phyloP scores from a whole-genome alignment of 2,329 filamentous ascomycete species.

The Xylariaceae sp. region DNA sequence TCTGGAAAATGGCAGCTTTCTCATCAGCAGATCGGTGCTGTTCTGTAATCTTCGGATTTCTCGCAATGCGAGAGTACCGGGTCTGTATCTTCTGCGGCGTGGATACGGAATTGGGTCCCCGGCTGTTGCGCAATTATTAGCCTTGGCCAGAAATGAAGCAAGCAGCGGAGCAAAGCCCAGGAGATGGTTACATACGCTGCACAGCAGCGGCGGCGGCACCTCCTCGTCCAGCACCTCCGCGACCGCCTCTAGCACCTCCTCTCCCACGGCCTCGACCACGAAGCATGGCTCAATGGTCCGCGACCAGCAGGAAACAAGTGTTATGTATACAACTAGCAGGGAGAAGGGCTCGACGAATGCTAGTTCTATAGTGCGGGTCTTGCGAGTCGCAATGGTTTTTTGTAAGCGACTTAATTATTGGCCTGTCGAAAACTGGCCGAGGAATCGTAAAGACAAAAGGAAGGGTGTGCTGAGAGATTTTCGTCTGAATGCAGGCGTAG shows the following conservation, averaged over 20 bases:
- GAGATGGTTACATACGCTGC: not conserved
- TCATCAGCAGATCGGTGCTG: constrained; percentile 81
- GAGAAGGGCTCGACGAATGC: not conserved
- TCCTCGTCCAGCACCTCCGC: constrained; percentile 20
- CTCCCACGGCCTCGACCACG: constrained; percentile 14
- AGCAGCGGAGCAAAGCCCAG: too few species aligned
- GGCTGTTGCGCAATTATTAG: constrained; percentile 46
- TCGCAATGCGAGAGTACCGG: constrained; percentile 81
- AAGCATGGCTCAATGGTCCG: constrained; percentile 11
- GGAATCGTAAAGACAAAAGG: too few species aligned
- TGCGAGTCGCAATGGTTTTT: too few species aligned
- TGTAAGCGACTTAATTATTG: too few species aligned
- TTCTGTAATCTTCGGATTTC: constrained; percentile 92
- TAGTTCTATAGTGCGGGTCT: not conserved
- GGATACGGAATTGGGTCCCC: constrained; percentile 68
- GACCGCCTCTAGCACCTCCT: constrained; percentile 6
- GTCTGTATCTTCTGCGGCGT: constrained; percentile 64
- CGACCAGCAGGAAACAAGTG: not conserved
- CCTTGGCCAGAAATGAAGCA: not conserved
- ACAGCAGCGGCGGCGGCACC: constrained; percentile 11
- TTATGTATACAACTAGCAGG: not conserved
- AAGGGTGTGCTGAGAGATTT: too few species aligned
- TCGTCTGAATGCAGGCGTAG: too few species aligned
- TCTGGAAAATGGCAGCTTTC: constrained; percentile 76
- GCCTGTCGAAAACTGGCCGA: too few species aligned